Percentiles rank a stretch among this genome's conserved stretches.
These are phyloP conservation scores for Sarocladium kiliense DNA, from an alignment of 2,329 filamentous ascomycete species.

Conservation along the genomic window DNA sequence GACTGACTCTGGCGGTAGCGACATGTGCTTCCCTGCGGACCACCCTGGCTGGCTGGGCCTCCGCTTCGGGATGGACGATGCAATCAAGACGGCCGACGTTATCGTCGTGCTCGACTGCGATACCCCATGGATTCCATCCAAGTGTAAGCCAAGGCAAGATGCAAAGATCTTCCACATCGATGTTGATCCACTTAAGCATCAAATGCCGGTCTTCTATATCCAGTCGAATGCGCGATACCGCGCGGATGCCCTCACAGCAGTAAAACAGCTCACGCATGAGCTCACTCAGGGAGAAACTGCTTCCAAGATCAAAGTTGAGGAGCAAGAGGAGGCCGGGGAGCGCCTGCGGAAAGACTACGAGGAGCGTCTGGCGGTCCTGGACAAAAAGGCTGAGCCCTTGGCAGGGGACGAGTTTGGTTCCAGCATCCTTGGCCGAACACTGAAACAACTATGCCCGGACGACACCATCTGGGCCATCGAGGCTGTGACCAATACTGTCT, in stretches of 20 bases:
- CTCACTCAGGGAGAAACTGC: constrained; percentile 28
- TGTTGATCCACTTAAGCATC: constrained; percentile 61
- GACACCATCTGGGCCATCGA: constrained; percentile 68
- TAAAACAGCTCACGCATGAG: constrained; percentile 64
- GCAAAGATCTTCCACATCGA: constrained; percentile 60
- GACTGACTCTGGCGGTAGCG: constrained; percentile 70
- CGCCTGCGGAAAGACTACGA: constrained; percentile 26
- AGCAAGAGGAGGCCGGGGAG: constrained; percentile 31
- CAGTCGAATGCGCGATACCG: constrained; percentile 59
- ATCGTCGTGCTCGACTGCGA: constrained; percentile 86
- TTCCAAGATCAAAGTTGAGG: constrained; percentile 20
- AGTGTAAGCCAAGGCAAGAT: constrained; percentile 48
- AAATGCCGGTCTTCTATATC: constrained; percentile 71
- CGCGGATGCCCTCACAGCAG: constrained; percentile 57
- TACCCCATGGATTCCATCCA: constrained; percentile 88
- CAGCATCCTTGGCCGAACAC: constrained; percentile 20
- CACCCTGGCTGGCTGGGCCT: constrained; percentile 66
- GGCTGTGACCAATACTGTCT: constrained; percentile 63
- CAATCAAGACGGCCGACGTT: constrained; percentile 71
- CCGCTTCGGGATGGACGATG: constrained; percentile 67
- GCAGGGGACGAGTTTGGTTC: constrained; percentile 45
- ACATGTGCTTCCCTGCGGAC: constrained; percentile 74
- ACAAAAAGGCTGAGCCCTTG: constrained; percentile 49
- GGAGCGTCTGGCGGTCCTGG: constrained; percentile 54
- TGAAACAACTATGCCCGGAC: constrained; percentile 20